Evolutionary conservation across 306 rosid species (phyloP).

Genomic region (Dicorynia guianensis): DNA sequence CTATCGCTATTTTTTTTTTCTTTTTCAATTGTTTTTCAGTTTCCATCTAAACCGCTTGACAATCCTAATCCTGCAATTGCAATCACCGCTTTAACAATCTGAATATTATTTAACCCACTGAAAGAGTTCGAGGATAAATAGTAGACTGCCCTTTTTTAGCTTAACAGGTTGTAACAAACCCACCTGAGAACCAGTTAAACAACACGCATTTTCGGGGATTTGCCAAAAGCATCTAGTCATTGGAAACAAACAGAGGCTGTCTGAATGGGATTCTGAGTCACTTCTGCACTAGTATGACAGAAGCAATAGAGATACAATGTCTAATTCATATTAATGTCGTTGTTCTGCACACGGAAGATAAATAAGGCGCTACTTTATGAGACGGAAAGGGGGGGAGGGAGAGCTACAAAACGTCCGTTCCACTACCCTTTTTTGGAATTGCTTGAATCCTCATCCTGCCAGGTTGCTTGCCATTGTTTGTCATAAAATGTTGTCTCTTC

Average conservation of each 20-base stretch:
- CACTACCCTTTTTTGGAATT: constrained; percentile 58
- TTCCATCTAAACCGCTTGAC: background rate
- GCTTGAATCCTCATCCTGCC: constrained; percentile 81
- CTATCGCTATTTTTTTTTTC: background rate
- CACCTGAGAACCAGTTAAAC: background rate
- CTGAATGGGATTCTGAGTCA: background rate
- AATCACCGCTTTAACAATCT: background rate
- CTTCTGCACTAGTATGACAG: constrained; percentile 11
- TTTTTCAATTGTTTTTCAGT: background rate
- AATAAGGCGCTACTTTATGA: background rate
- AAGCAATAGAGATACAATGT: constrained; percentile 9
- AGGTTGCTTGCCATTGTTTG: constrained; percentile 99
- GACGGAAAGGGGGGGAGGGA: background rate
- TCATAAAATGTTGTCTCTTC: constrained; percentile 96
- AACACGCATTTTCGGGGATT: background rate
- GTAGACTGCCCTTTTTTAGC: background rate
- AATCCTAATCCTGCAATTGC: background rate
- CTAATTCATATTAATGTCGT: constrained; percentile 7
- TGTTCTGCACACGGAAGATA: background rate
- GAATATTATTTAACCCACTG: no score
- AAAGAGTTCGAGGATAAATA: no score
- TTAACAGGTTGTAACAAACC: background rate
- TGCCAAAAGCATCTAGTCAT: background rate
- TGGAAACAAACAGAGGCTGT: background rate
- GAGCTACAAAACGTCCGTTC: constrained; percentile 28